Percentiles rank a stretch among this genome's conserved stretches.
These are phyloP conservation scores for Aureobasidium vineae DNA, from an alignment of 2,329 filamentous ascomycete species.

Conservation along the genomic window DNA sequence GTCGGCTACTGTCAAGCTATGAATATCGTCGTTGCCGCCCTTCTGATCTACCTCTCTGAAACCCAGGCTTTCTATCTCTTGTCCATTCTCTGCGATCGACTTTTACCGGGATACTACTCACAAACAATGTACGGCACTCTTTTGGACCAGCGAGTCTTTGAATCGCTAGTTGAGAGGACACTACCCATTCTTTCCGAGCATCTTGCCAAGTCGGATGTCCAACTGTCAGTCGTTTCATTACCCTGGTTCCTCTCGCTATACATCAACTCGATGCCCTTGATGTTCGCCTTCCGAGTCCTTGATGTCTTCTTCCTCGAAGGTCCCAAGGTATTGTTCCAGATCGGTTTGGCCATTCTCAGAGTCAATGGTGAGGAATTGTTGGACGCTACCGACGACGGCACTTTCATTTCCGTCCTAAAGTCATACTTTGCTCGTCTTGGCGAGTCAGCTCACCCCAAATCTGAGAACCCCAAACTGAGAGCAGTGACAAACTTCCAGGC, in stretches of 20 bases:
- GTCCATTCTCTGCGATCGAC: conserved; percentile 84
- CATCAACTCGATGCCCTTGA: conserved; percentile 98
- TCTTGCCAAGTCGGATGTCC: conserved; percentile 93
- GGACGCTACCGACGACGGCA: conserved; percentile 89
- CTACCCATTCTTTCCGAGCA: conserved; percentile 99
- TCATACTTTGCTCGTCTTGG: conserved; percentile 90
- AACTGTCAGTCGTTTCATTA: conserved; percentile 93
- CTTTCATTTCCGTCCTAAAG: conserved; percentile 95
- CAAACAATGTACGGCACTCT: conserved; percentile 99
- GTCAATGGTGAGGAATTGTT: conserved; percentile 96
- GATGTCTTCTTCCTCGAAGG: conserved; percentile 99
- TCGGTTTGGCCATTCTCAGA: conserved; percentile 91
- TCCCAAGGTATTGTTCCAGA: conserved; percentile 94
- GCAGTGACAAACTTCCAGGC: conserved; percentile 96
- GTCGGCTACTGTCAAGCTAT: conserved; percentile 99
- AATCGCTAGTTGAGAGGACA: conserved; percentile 96
- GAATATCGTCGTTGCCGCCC: conserved; percentile 98
- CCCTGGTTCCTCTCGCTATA: conserved; percentile 98
- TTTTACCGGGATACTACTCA: conserved; percentile 96
- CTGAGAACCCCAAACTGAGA: conserved; percentile 89
- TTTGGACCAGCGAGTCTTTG: conserved; percentile 94
- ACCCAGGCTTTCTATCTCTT: conserved; percentile 92
- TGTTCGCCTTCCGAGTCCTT: conserved; percentile 93
- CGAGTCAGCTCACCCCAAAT: conserved; percentile 93
- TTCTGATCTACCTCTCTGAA: conserved; percentile 98